Evolutionary conservation across 2,329 filamentous ascomycete genomes (phyloP).

Genomic region (Botryosphaeria agaves): DNA sequence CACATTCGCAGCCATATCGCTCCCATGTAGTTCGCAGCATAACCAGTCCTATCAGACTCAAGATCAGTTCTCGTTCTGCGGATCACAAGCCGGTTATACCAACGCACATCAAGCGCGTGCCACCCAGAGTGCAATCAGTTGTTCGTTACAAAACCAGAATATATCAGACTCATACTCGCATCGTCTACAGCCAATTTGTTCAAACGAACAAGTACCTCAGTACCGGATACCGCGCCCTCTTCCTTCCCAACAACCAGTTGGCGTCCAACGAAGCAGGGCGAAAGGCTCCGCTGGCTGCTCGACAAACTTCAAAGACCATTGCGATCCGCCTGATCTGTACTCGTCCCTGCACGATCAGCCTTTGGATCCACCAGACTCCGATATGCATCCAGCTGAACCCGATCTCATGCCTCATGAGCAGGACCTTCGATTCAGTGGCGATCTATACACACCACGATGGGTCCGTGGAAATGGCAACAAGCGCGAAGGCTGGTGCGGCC

Average conservation of each 20-base stretch:
- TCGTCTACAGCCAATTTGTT: conserved; percentile 34
- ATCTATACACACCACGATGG: conserved; percentile 71
- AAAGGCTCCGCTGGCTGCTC: conserved; percentile 46
- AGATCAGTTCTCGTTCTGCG: too few relatives aligned
- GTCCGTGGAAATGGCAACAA: conserved; percentile 75
- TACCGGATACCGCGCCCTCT: conserved; percentile 10
- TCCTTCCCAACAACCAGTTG: conserved; percentile 56
- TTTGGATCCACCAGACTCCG: conserved; percentile 55
- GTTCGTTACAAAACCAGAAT: too few relatives aligned
- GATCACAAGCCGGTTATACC: too few relatives aligned
- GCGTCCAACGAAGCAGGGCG: conserved; percentile 59
- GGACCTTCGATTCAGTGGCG: conserved; percentile 51
- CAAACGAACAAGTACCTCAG: not conserved
- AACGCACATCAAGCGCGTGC: too few relatives aligned
- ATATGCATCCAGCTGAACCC: conserved; percentile 65
- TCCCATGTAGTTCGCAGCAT: not conserved
- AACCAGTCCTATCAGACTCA: too few relatives aligned
- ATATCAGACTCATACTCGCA: conserved; percentile 23
- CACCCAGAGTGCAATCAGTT: too few relatives aligned
- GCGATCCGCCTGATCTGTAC: conserved; percentile 61
- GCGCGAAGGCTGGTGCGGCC: conserved; percentile 77
- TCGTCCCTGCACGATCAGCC: conserved; percentile 59
- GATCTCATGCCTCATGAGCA: conserved; percentile 65
- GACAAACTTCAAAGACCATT: conserved; percentile 54
- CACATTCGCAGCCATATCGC: conserved; percentile 41